phyloP scores from a whole-genome alignment of 305 asterid species.

The Ilex paraguariensis region DNA sequence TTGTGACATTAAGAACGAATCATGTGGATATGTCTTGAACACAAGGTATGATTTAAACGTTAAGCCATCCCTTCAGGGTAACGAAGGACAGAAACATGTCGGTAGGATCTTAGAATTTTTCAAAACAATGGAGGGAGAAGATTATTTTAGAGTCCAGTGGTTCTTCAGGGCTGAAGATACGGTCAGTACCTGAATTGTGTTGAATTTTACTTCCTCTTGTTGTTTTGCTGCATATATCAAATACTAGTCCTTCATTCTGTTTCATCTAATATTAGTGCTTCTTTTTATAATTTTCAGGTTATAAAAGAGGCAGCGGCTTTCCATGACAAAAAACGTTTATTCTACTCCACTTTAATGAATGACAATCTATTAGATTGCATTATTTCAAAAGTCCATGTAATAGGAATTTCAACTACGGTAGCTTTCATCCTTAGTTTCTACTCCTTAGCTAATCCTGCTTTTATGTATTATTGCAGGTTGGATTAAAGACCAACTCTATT shows the following conservation, averaged over 20 bases:
- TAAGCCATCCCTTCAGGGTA: slow-evolving; percentile 40
- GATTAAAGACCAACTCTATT: slow-evolving; percentile 23
- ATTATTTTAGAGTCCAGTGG: slow-evolving; percentile 82
- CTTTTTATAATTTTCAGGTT: slow-evolving; percentile 43
- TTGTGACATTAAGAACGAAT: slow-evolving; percentile 20
- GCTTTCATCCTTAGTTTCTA: slow-evolving; percentile 14
- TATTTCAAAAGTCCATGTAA: slow-evolving; percentile 63
- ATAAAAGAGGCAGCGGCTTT: slow-evolving; percentile 51
- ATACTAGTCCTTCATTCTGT: neutral
- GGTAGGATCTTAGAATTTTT: slow-evolving; percentile 81
- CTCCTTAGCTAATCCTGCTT: neutral
- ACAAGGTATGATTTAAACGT: slow-evolving; percentile 35
- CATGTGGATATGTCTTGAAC: slow-evolving; percentile 25
- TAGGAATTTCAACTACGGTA: slow-evolving; percentile 47
- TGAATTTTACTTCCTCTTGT: neutral
- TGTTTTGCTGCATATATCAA: neutral
- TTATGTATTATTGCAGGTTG: slow-evolving; percentile 34
- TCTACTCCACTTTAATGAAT: slow-evolving; percentile 67
- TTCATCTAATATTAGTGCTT: slow-evolving; percentile 6
- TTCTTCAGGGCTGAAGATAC: slow-evolving; percentile 81
- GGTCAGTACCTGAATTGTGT: slow-evolving; percentile 24
- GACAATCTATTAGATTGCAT: slow-evolving; percentile 85
- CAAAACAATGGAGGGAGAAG: slow-evolving; percentile 59
- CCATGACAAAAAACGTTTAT: slow-evolving; percentile 74
- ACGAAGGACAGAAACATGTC: slow-evolving; percentile 52